A percentile compares a stretch with the other conserved stretches of the same genome.
These are phyloP conservation scores for Carallia brachiata DNA, from an alignment of 345 rosid genomes.

Conservation along the genomic window DNA sequence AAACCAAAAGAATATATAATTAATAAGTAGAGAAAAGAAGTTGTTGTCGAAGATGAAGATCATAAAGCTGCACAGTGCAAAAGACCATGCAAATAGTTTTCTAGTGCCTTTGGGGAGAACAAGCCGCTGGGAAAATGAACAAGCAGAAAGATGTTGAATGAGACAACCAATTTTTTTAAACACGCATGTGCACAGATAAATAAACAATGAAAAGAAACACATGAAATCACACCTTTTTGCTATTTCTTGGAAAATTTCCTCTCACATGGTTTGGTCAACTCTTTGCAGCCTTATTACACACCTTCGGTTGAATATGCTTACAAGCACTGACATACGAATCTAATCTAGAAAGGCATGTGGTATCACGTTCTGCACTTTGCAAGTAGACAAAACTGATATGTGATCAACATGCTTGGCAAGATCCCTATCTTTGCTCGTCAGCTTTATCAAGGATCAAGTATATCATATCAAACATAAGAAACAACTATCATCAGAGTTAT, in stretches of 20 bases:
- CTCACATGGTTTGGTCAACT: constrained; percentile 82
- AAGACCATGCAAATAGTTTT: too few relatives aligned
- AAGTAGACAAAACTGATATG: constrained; percentile 12
- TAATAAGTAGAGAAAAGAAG: background rate
- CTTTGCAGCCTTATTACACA: constrained; percentile 87
- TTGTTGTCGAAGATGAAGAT: too few relatives aligned
- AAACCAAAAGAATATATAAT: background rate
- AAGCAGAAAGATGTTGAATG: too few relatives aligned
- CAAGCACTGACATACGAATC: constrained; percentile 78
- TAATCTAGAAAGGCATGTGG: constrained; percentile 64
- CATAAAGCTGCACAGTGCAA: too few relatives aligned
- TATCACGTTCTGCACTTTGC: constrained; percentile 71
- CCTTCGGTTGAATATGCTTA: constrained; percentile 68
- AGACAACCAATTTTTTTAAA: too few relatives aligned
- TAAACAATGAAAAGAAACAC: background rate
- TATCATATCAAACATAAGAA: constrained; percentile 86
- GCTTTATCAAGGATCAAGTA: constrained; percentile 95
- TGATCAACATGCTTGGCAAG: constrained; percentile 81
- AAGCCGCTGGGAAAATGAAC: too few relatives aligned
- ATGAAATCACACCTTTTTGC: constrained; percentile 60
- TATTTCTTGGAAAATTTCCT: constrained; percentile 94
- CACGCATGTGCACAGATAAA: background rate
- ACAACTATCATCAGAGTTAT: constrained; percentile 10
- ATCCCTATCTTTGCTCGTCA: constrained; percentile 82
- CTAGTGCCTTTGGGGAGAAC: too few relatives aligned